Percentiles rank a stretch among this genome's conserved stretches.
These are phyloP conservation scores for Ogataea haglerorum DNA, from an alignment of 805 yeast species.

Conservation along the genomic window DNA sequence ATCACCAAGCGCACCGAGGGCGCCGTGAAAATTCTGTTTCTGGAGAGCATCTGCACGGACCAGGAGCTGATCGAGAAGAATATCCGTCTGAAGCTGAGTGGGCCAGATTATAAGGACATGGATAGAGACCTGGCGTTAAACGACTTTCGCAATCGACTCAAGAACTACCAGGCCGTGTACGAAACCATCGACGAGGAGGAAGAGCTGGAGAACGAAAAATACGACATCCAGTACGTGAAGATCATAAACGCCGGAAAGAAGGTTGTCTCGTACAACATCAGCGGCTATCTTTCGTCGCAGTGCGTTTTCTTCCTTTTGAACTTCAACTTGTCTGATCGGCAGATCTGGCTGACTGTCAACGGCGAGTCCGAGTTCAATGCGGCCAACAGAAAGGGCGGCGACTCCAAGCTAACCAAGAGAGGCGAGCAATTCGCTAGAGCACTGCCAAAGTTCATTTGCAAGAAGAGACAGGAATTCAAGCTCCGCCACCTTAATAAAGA, in stretches of 20 bases:
- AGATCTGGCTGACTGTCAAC: slow-evolving; percentile 35
- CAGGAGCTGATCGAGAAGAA: slow-evolving; percentile 75
- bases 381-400: slow-evolving; percentile 32
- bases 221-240: slow-evolving; percentile 55
- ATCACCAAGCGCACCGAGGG: slow-evolving; percentile 33
- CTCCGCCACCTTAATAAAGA: slow-evolving; percentile 32
- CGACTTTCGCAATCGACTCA: slow-evolving; percentile 78
- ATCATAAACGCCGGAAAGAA: slow-evolving; percentile 62
- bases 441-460: slow-evolving; percentile 33
- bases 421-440: slow-evolving; percentile 35
- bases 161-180: slow-evolving; percentile 84
- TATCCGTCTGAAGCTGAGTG: slow-evolving; percentile 78
- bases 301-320: slow-evolving; percentile 51
- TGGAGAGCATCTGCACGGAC: slow-evolving; percentile 85
- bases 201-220: slow-evolving; percentile 41
- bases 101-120: slow-evolving; percentile 90
- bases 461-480: slow-evolving; percentile 35
- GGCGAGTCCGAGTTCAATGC: slow-evolving; percentile 33
- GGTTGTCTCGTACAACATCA: slow-evolving; percentile 52
- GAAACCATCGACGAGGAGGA: slow-evolving; percentile 76
- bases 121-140: slow-evolving; percentile 73
- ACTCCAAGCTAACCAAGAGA: slow-evolving; percentile 26
- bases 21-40: slow-evolving; percentile 38
- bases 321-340: slow-evolving; percentile 35
- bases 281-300: slow-evolving; percentile 55